Evolutionary conservation across 352 stramenopile species (phyloP).

Genomic region (Pythium apleroticum): DNA sequence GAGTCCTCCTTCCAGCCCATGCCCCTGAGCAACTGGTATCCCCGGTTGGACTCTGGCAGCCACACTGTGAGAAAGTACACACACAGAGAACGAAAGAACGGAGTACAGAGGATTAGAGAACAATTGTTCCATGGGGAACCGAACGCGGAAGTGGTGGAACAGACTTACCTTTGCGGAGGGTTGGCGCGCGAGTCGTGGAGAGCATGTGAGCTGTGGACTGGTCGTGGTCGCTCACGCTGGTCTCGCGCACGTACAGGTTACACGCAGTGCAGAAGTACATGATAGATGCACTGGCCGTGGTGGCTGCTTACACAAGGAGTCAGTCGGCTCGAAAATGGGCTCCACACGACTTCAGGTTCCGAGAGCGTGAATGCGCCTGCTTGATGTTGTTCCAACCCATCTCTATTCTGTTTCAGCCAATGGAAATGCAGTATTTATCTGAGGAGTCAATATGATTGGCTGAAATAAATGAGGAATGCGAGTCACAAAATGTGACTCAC

Average conservation of each 20-base stretch:
- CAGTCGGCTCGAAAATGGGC: slow-evolving; percentile 2
- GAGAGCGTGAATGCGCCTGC: slow-evolving; percentile 1
- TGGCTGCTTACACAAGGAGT: no score
- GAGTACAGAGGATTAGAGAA: neutral
- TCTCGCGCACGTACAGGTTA: slow-evolving; percentile 59
- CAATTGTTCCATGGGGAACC: neutral
- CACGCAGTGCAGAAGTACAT: slow-evolving; percentile 74
- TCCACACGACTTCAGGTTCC: neutral
- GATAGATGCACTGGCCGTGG: neutral
- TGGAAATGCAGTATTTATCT: neutral
- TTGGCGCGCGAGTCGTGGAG: slow-evolving; percentile 41
- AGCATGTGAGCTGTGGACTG: slow-evolving; percentile 53
- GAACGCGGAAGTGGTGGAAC: neutral
- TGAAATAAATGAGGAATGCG: slow-evolving; percentile 1
- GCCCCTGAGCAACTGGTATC: slow-evolving; percentile 54
- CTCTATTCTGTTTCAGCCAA: slow-evolving; percentile 7
- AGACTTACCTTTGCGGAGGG: slow-evolving; percentile 45
- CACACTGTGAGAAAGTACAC: slow-evolving; percentile 36
- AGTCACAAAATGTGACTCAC: slow-evolving; percentile 5
- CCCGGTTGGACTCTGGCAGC: slow-evolving; percentile 67
- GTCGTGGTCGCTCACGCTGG: slow-evolving; percentile 50
- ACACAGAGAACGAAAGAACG: neutral
- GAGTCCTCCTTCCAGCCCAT: slow-evolving; percentile 57
- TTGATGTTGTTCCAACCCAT: slow-evolving; percentile 1
- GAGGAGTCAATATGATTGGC: slow-evolving; percentile 14